phyloP scores from a whole-genome alignment of 768 basidiomycete genomes.

The Boletus subparvulus region DNA sequence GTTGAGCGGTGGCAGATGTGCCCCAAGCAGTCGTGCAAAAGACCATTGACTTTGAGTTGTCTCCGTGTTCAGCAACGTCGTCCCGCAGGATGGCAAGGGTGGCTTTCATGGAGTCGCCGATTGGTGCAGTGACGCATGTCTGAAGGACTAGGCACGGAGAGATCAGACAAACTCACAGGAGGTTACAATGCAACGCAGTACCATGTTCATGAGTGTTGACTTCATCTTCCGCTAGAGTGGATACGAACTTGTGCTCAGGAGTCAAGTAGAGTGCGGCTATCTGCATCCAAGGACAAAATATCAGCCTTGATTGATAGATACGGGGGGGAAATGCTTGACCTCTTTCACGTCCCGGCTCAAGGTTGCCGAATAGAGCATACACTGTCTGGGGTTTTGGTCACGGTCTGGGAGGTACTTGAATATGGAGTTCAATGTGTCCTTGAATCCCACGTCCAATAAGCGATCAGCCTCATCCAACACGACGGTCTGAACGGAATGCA shows the following conservation, averaged over 20 bases:
- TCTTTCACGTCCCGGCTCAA: constrained; percentile 66
- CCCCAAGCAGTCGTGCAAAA: constrained; percentile 71
- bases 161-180: not conserved
- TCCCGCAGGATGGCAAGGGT: constrained; percentile 39
- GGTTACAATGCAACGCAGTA: constrained; percentile 12
- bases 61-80: constrained; percentile 32
- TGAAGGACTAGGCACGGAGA: constrained; percentile 43
- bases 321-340: constrained; percentile 29
- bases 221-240: constrained; percentile 58
- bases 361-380: constrained; percentile 73
- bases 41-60: constrained; percentile 47
- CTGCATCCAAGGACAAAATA: constrained; percentile 1
- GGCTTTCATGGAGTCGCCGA: constrained; percentile 42
- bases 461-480: constrained; percentile 77
- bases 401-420: constrained; percentile 41
- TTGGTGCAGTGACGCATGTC: constrained; percentile 42
- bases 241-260: constrained; percentile 45
- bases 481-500: constrained; percentile 43
- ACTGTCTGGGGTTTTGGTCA: constrained; percentile 56
- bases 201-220: constrained; percentile 63
- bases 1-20: constrained; percentile 40
- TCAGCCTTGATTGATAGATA: not conserved
- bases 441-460: constrained; percentile 73
- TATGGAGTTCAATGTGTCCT: constrained; percentile 65
- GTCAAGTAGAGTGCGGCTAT: constrained; percentile 30